Percentiles rank a stretch among this genome's conserved stretches.
phyloP scores from a whole-genome alignment of 495 filamentous ascomycete genomes.

The Pseudomonodictys pantanalensis region DNA sequence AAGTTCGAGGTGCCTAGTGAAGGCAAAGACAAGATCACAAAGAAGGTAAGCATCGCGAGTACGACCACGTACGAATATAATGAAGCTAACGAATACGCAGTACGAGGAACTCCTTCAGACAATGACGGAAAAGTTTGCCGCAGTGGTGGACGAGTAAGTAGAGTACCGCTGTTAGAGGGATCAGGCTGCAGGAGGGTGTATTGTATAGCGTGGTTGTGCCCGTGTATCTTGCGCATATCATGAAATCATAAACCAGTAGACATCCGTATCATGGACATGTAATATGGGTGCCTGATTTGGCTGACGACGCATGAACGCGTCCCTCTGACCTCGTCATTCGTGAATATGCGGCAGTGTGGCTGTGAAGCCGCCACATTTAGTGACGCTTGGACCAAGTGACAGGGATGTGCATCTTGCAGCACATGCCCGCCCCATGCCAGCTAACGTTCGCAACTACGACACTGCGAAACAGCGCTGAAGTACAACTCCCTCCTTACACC shows the following conservation, averaged over 20 bases:
- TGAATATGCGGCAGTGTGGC: too few relatives aligned
- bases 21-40: constrained; percentile 67
- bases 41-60: constrained; percentile 59
- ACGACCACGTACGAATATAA: neutral
- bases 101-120: constrained; percentile 87
- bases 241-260: constrained; percentile 1
- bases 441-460: too few relatives aligned
- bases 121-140: constrained; percentile 94
- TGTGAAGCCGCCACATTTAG: too few relatives aligned
- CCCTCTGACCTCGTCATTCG: neutral
- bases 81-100: constrained; percentile 43
- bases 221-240: constrained; percentile 12
- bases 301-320: constrained; percentile 29
- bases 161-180: neutral
- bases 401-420: too few relatives aligned
- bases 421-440: too few relatives aligned
- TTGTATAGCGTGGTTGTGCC: constrained; percentile 25
- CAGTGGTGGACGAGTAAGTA: constrained; percentile 83
- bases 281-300: constrained; percentile 18
- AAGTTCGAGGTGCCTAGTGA: constrained; percentile 92
- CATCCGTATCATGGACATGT: too few relatives aligned
- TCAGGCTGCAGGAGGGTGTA: too few relatives aligned
- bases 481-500: too few relatives aligned
- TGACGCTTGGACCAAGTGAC: too few relatives aligned
- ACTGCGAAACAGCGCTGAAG: too few relatives aligned